A percentile compares a stretch with the other conserved stretches of the same genome.
phyloP scores from a whole-genome alignment of 139 green algal genomes.

The Tetratostichococcus sp. region DNA sequence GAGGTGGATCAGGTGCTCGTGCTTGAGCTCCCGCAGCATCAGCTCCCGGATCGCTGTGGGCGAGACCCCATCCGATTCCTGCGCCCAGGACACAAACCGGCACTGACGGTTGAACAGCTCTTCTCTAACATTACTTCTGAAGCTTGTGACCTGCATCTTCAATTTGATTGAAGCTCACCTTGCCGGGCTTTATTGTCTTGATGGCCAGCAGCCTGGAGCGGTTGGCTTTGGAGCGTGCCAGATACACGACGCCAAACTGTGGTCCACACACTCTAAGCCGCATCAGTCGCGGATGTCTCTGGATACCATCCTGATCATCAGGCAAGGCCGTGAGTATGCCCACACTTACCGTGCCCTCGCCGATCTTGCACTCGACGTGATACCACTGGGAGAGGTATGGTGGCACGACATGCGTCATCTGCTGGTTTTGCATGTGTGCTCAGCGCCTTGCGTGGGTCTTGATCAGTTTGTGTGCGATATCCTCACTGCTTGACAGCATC shows the following conservation, averaged over 20 bases:
- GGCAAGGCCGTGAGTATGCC: no score
- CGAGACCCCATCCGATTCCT: conserved; percentile 66
- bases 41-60: conserved; percentile 71
- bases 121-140: not conserved
- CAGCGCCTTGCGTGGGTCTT: no score
- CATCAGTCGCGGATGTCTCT: no score
- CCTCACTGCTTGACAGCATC: no score
- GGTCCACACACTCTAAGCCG: conserved; percentile 1
- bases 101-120: not conserved
- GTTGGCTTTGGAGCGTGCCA: conserved; percentile 33
- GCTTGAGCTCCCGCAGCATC: conserved; percentile 67
- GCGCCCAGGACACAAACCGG: not conserved
- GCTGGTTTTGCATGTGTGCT: no score
- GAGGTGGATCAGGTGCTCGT: conserved; percentile 67
- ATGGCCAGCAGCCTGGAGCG: conserved; percentile 42
- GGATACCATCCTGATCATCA: no score
- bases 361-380: conserved; percentile 55
- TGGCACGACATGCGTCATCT: conserved; percentile 7
- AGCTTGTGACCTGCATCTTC: no score
- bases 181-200: conserved; percentile 64
- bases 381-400: conserved; percentile 4
- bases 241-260: conserved; percentile 51
- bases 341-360: conserved; percentile 39
- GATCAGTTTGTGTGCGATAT: no score
- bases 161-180: conserved; percentile 36